Conservation (phyloP, 352 stramenopile species). For the Pythium rishiriense region DNA sequence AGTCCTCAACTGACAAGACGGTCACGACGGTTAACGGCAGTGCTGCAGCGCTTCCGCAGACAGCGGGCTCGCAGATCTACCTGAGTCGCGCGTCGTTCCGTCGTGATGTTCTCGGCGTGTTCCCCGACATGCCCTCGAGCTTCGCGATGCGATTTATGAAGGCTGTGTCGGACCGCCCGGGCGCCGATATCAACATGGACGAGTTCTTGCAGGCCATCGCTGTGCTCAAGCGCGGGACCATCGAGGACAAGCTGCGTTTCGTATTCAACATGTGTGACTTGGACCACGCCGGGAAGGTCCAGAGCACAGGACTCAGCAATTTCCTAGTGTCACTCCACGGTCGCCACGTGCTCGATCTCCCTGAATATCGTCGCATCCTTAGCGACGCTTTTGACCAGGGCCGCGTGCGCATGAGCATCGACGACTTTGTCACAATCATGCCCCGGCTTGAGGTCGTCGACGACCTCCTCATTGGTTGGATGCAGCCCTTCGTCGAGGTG, state of each 20-base stretch:
- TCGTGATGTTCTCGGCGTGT: conserved; percentile 85
- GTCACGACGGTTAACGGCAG: conserved; percentile 37
- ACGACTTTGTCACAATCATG: conserved; percentile 73
- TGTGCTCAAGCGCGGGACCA: conserved; percentile 68
- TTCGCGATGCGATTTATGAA: conserved; percentile 91
- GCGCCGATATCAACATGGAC: conserved; percentile 88
- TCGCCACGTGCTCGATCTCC: conserved; percentile 68
- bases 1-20: conserved; percentile 33
- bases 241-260: conserved; percentile 78
- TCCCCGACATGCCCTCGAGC: conserved; percentile 87
- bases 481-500: conserved; percentile 84
- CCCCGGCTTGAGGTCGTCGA: conserved; percentile 42
- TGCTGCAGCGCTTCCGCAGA: conserved; percentile 46
- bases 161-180: conserved; percentile 78
- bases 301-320: conserved; percentile 85
- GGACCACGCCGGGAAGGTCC: conserved; percentile 83
- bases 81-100: conserved; percentile 84
- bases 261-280: conserved; percentile 90
- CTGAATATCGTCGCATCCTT: conserved; percentile 71
- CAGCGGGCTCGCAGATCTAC: conserved; percentile 74
- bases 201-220: conserved; percentile 82
- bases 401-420: conserved; percentile 65
- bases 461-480: conserved; percentile 77
- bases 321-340: conserved; percentile 83
- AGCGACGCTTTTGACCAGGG: conserved; percentile 85